Evolutionary conservation across 2,329 filamentous ascomycete genomes (phyloP).

Genomic region (Xylariomycetidae sp.): DNA sequence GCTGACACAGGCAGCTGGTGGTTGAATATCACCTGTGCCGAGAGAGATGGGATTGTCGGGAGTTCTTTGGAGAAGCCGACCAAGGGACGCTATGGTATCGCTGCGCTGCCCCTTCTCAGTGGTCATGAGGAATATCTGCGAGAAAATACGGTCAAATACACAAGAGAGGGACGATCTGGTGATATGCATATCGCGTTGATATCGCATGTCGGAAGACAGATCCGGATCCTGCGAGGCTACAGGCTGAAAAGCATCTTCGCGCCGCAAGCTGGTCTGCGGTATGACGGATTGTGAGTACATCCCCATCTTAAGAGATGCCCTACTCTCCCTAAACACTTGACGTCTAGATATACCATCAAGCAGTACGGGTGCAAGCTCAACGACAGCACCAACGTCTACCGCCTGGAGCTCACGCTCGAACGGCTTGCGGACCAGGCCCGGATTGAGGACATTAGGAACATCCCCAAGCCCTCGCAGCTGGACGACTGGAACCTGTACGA

Average conservation of each 20-base stretch:
- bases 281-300: conserved; percentile 52
- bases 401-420: conserved; percentile 42
- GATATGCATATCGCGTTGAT: conserved; percentile 48
- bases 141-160: conserved; percentile 36
- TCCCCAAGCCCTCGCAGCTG: conserved; percentile 49
- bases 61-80: conserved; percentile 40
- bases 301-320: not conserved
- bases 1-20: conserved; percentile 46
- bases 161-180: conserved; percentile 35
- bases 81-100: conserved; percentile 40
- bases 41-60: conserved; percentile 50
- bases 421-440: conserved; percentile 36
- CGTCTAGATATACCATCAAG: conserved; percentile 42
- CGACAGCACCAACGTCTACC: conserved; percentile 34
- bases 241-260: conserved; percentile 46
- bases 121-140: conserved; percentile 43
- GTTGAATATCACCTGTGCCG: conserved; percentile 51
- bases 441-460: conserved; percentile 36
- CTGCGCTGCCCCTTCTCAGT: conserved; percentile 45
- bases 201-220: conserved; percentile 41
- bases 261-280: conserved; percentile 48
- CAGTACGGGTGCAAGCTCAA: conserved; percentile 43
- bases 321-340: not conserved
- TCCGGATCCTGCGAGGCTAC: conserved; percentile 50
- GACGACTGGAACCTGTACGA: conserved; percentile 53